Percentiles rank a stretch among this genome's conserved stretches.
Conservation (phyloP, 139 green algal species). For the Microglena sp. region DNA sequence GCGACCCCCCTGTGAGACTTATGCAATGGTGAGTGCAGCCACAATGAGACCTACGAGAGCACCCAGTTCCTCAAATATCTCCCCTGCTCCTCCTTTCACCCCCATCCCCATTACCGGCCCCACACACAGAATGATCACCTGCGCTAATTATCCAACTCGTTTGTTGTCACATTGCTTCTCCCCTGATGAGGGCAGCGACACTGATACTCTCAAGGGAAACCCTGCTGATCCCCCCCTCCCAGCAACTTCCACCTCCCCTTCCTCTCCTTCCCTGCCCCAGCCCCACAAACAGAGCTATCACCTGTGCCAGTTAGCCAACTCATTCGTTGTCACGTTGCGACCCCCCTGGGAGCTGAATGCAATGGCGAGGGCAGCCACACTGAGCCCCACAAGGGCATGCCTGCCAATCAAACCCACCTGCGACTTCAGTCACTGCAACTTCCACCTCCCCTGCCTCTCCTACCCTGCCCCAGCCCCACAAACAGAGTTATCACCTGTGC, state of each 20-base stretch:
- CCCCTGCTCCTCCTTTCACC: not conserved
- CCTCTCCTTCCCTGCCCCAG: not conserved
- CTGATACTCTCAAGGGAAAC: not conserved
- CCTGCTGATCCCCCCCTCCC: no score
- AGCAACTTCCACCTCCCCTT: not conserved
- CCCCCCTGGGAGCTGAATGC: conserved; percentile 56
- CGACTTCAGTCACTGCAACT: not conserved
- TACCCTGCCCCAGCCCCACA: not conserved
- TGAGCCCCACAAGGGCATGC: conserved; percentile 73
- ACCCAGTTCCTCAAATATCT: conserved; percentile 68
- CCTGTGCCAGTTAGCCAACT: conserved; percentile 88
- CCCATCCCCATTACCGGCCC: no score
- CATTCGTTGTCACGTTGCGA: conserved; percentile 94
- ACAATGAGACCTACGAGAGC: conserved; percentile 74
- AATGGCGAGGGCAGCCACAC: conserved; percentile 65
- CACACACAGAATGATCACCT: no score
- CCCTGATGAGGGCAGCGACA: conserved; percentile 10
- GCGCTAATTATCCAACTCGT: conserved; percentile 91
- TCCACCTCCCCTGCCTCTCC: not conserved
- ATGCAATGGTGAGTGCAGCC: conserved; percentile 62
- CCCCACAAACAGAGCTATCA: no score
- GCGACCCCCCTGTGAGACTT: conserved; percentile 47
- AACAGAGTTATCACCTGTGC: conserved; percentile 66
- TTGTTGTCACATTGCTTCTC: conserved; percentile 87
- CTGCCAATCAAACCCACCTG: no score